Evolutionary conservation across 2,329 filamentous ascomycete genomes (phyloP).

Genomic region (Neofusicoccum sp.): DNA sequence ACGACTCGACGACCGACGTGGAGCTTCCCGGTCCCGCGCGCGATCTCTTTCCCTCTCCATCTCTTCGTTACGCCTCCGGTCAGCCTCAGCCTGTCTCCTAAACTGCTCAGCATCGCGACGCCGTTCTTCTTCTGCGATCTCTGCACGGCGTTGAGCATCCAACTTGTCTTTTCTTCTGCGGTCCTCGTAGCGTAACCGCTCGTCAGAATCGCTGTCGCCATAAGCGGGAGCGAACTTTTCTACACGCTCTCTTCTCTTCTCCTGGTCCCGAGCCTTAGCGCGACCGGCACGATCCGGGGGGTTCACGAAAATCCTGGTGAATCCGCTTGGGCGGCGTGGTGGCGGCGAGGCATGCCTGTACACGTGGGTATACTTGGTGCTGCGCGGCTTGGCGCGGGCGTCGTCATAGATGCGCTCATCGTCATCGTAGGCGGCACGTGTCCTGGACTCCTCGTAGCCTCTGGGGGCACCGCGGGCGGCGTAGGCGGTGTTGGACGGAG

Average conservation of each 20-base stretch:
- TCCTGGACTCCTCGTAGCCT: constrained; percentile 30
- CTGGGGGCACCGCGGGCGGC: constrained; percentile 18
- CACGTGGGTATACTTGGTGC: neutral
- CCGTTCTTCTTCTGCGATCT: constrained; percentile 35
- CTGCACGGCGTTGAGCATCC: neutral
- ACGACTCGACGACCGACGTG: constrained; percentile 15
- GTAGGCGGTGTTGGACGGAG: constrained; percentile 18
- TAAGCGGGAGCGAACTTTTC: constrained; percentile 11
- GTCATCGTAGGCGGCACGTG: constrained; percentile 19
- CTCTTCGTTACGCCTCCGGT: constrained; percentile 18
- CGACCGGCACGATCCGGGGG: constrained; percentile 14
- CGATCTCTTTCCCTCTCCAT: constrained; percentile 18
- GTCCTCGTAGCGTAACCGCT: constrained; percentile 32
- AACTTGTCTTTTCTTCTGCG: constrained; percentile 22
- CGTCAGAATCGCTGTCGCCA: constrained; percentile 16
- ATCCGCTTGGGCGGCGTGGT: neutral
- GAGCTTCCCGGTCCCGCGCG: constrained; percentile 22
- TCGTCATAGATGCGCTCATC: constrained; percentile 14
- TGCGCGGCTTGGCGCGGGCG: neutral
- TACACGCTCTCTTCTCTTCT: constrained; percentile 2
- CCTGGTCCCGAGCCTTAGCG: constrained; percentile 10
- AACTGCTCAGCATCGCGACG: constrained; percentile 38
- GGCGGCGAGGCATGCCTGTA: neutral
- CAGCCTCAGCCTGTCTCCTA: constrained; percentile 23
- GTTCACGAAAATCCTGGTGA: constrained; percentile 15